Percentiles rank a stretch among this genome's conserved stretches.
Evolutionary conservation across 257 asterid species (phyloP).

Genomic region (Solanum arcanum): DNA sequence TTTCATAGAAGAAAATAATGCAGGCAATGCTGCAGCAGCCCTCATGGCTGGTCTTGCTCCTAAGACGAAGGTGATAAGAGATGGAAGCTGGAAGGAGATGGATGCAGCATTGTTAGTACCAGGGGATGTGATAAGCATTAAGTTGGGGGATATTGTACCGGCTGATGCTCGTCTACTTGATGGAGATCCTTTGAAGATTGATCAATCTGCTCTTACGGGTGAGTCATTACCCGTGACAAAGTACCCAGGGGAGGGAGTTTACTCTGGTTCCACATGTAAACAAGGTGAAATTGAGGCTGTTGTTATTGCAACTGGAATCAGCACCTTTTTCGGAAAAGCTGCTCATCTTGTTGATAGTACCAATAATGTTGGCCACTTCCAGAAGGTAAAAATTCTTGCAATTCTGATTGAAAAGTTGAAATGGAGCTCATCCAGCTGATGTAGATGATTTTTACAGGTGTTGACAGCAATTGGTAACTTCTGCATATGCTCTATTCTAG

Average conservation of each 20-base stretch:
- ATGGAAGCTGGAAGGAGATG: constrained; percentile 49
- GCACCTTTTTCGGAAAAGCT: constrained; percentile 49
- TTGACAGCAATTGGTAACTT: constrained; percentile 79
- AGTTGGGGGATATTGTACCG: constrained; percentile 66
- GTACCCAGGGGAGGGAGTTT: constrained; percentile 34
- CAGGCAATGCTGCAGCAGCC: constrained; percentile 76
- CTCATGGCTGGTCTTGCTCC: constrained; percentile 78
- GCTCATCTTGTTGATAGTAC: constrained; percentile 58
- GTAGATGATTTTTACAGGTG: constrained; percentile 24
- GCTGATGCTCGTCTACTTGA: constrained; percentile 75
- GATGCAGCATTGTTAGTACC: constrained; percentile 68
- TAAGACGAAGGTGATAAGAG: constrained; percentile 58
- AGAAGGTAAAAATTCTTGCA: constrained; percentile 18
- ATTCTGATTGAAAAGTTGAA: background rate
- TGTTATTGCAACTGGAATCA: constrained; percentile 48
- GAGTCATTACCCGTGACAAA: constrained; percentile 46
- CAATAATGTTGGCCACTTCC: constrained; percentile 42
- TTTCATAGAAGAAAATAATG: constrained; percentile 61
- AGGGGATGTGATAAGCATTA: constrained; percentile 57
- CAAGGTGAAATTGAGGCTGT: constrained; percentile 58
- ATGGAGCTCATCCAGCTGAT: background rate
- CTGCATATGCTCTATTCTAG: constrained; percentile 66
- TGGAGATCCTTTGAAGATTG: constrained; percentile 71
- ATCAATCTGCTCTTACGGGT: constrained; percentile 55
- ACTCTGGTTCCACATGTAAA: constrained; percentile 48